Evolutionary conservation across 192 early-diverging fungal genomes (phyloP), one percentile per base, ranked within the genome.

Genomic region (Gaertneriomyces semiglobifer): DNA sequence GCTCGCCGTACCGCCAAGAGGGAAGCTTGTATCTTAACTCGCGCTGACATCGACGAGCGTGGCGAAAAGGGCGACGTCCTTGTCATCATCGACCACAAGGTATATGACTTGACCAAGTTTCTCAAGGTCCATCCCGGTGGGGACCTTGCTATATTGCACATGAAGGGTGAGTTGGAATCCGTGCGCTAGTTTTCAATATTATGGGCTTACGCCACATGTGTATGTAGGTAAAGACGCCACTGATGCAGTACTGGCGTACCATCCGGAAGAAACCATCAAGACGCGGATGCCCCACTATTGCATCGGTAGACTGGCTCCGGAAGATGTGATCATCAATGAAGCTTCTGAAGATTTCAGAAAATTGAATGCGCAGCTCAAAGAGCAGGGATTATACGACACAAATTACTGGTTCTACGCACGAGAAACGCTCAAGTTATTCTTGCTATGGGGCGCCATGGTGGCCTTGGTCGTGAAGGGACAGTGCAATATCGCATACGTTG

Each of bases 121-220:
- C 53, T 62, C 66, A 83, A 87, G 70, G 82, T 81, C 64, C 95
- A 98, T 67, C 95, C 95, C 0, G 95, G 95, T 55, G 95, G 95
- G 20, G 86, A 88, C 46, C 79, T 94, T 9, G 91, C 90, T 60
- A 84, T 98, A 44, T 74, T 80, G 73, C 90, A 95, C 77, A 86
- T 91, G 81, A 33, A 33, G 25, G 25, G 25, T 33, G 2, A 33
- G 25, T 33, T 33, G 25, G 10, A 33, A 33, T 33, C 25, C 25
- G 25, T 33, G 2, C 25, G 1, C 25, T 0, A 33, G 25, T 33
- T 33, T 33, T 2, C 25, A 42, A 7, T 67, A 16, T 11, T 47
- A 33, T 39, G 25, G 10, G n/a, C 18, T 66, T 19, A 52, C 12
- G 43, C n/a, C 41, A n/a, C 4, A 41, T 68, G 10, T 71, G 25